A percentile compares a stretch with the other conserved stretches of the same genome.
Evolutionary conservation across 169 alveolate species (phyloP).

Genomic region (Plasmodium reichenowi): DNA sequence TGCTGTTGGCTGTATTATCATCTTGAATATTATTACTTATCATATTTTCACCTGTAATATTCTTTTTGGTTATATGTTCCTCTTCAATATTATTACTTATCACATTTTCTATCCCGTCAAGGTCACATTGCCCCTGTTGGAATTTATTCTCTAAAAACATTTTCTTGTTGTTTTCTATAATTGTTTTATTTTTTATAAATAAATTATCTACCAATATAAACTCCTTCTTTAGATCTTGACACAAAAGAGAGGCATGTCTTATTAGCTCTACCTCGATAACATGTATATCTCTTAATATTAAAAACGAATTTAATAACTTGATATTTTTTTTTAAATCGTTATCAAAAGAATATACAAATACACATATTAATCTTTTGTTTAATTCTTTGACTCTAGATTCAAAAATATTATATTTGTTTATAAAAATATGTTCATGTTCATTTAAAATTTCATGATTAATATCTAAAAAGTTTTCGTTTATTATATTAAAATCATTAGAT

Average conservation of each 20-base stretch:
- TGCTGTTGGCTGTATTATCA: not conserved
- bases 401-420: constrained; percentile 75
- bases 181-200: constrained; percentile 53
- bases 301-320: constrained; percentile 47
- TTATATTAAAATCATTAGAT: constrained; percentile 23
- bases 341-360: constrained; percentile 54
- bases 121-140: not conserved
- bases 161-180: constrained; percentile 34
- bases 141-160: constrained; percentile 25
- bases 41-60: not conserved
- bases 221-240: constrained; percentile 46
- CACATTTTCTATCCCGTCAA: not conserved
- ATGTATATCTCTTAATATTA: constrained; percentile 47
- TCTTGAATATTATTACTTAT: not conserved
- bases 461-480: constrained; percentile 62
- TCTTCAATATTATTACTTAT: not conserved
- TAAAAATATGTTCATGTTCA: constrained; percentile 77
- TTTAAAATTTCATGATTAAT: constrained; percentile 78
- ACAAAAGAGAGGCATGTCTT: constrained; percentile 47
- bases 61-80: not conserved
- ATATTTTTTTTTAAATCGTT: constrained; percentile 49
- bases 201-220: constrained; percentile 62
- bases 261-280: constrained; percentile 45
- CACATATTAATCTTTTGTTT: constrained; percentile 35
- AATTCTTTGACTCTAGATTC: constrained; percentile 52